These are phyloP conservation scores for Pythium brassicae DNA, from an alignment of 352 stramenopile species.

Conservation along the genomic window DNA sequence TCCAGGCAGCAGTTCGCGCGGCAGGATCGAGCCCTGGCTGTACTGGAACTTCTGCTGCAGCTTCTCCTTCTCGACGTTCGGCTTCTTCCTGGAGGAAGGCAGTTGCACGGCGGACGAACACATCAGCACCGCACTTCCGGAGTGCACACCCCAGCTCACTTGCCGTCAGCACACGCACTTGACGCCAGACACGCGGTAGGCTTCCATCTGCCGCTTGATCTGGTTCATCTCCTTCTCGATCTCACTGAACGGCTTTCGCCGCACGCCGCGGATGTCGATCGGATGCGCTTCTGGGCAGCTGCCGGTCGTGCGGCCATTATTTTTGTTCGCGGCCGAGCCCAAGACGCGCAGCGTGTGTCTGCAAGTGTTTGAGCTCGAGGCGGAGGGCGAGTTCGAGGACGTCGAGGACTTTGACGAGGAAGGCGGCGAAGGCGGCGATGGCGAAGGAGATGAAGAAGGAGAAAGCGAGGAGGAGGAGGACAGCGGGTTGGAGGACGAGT, in stretches of 20 bases:
- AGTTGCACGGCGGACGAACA: neutral
- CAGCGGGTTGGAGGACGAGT: neutral
- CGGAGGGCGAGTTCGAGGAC: conserved; percentile 2
- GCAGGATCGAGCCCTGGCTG: conserved; percentile 60
- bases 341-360: conserved; percentile 17
- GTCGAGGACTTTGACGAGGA: neutral
- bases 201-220: conserved; percentile 73
- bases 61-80: conserved; percentile 81
- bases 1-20: conserved; percentile 62
- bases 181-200: conserved; percentile 41
- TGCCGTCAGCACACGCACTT: conserved; percentile 24
- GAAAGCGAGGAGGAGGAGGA: neutral
- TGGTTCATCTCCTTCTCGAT: conserved; percentile 76
- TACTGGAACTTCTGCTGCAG: conserved; percentile 79
- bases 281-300: conserved; percentile 43
- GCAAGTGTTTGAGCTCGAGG: conserved; percentile 1
- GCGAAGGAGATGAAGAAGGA: neutral
- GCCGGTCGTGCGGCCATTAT: conserved; percentile 10
- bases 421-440: neutral
- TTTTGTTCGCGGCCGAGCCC: conserved; percentile 22
- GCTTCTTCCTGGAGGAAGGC: conserved; percentile 22
- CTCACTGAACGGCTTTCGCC: conserved; percentile 56
- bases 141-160: neutral
- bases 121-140: neutral
- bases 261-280: conserved; percentile 47